These are phyloP conservation scores for Hyparrhenia diplandra DNA, from an alignment of 176 grass and related monocot genomes.

Conservation along the genomic window DNA sequence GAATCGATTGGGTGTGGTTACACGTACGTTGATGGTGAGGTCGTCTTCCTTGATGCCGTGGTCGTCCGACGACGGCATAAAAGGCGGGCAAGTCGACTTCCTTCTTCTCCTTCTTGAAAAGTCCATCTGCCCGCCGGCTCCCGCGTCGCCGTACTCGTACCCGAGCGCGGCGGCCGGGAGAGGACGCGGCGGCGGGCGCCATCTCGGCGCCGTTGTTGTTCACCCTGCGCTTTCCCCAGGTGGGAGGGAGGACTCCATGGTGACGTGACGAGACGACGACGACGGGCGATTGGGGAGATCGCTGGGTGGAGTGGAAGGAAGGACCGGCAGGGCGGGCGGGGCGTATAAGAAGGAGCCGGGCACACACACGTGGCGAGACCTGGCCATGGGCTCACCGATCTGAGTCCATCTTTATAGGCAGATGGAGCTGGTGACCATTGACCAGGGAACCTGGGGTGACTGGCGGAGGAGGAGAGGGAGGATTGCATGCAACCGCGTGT, in stretches of 20 bases:
- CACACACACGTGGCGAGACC: conserved; percentile 39
- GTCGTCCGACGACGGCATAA: background rate
- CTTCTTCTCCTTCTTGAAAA: conserved; percentile 68
- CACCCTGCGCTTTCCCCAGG: conserved; percentile 29
- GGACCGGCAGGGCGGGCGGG: background rate
- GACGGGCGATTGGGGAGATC: background rate
- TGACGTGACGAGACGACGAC: background rate
- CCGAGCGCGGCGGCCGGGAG: background rate
- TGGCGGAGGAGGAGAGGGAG: too few species aligned
- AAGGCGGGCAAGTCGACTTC: background rate
- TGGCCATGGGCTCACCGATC: background rate
- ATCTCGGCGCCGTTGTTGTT: background rate
- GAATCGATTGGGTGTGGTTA: too few species aligned
- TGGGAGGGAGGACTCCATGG: conserved; percentile 4
- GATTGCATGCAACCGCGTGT: too few species aligned
- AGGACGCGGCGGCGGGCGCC: background rate
- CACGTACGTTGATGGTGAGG: conserved; percentile 62
- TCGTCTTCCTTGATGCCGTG: conserved; percentile 2
- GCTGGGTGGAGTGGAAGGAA: too few species aligned
- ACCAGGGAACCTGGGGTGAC: too few species aligned
- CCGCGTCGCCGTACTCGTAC: conserved; percentile 1
- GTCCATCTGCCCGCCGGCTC: conserved; percentile 48
- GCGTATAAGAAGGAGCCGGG: too few species aligned
- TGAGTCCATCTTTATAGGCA: conserved; percentile 40
- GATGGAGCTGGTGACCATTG: too few species aligned